Conservation (phyloP, 2,329 filamentous ascomycete species). For the Mycosphaerella sp. region DNA sequence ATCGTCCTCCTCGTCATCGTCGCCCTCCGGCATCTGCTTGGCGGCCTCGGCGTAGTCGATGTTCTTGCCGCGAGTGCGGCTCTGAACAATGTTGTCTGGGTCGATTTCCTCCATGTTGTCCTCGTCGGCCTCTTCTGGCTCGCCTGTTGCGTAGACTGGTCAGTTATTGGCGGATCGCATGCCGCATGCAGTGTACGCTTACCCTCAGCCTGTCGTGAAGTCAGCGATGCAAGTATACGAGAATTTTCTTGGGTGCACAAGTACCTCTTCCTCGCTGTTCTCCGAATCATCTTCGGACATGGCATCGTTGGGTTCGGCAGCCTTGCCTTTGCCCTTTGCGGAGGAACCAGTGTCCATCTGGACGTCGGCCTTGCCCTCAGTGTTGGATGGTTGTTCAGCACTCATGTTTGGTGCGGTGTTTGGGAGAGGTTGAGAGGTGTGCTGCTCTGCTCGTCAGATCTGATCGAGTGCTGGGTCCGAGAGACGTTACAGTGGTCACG, state of each 20-base stretch:
- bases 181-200: background rate
- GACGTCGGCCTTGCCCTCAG: constrained; percentile 26
- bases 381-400: constrained; percentile 23
- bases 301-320: constrained; percentile 51
- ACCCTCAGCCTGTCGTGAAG: constrained; percentile 12
- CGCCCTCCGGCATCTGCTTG: constrained; percentile 67
- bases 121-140: constrained; percentile 66
- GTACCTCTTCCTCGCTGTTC: constrained; percentile 39
- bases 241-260: constrained; percentile 1
- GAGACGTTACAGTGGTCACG: background rate
- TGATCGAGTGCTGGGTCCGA: background rate
- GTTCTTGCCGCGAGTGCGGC: constrained; percentile 80
- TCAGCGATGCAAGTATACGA: background rate
- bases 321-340: constrained; percentile 87
- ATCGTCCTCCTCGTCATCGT: constrained; percentile 75
- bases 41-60: constrained; percentile 94
- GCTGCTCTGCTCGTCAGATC: background rate
- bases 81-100: constrained; percentile 73
- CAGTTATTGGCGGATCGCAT: background rate
- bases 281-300: constrained; percentile 37
- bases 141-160: constrained; percentile 17
- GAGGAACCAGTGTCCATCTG: constrained; percentile 39
- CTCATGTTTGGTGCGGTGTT: constrained; percentile 22
- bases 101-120: constrained; percentile 89
- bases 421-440: background rate